Evolutionary conservation across 208 protist species (phyloP).

Genomic region (Pavlovales sp.): DNA sequence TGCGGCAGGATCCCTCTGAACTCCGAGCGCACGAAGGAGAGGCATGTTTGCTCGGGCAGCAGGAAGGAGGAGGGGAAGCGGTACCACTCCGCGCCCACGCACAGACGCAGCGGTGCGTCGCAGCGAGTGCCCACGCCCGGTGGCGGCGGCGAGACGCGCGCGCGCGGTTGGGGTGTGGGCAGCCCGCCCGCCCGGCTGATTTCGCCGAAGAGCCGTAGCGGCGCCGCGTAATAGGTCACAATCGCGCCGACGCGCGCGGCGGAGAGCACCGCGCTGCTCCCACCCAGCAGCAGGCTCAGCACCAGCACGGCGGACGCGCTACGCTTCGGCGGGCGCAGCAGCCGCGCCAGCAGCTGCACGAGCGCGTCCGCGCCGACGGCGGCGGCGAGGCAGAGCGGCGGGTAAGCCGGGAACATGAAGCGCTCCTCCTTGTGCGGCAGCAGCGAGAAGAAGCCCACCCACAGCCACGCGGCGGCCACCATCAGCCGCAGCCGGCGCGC

Average conservation of each 20-base stretch:
- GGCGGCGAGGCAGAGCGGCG: constrained; percentile 76
- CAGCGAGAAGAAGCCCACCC: constrained; percentile 18
- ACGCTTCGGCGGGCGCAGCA: background rate
- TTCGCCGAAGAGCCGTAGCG: background rate
- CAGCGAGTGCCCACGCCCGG: background rate
- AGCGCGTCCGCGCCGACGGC: constrained; percentile 41
- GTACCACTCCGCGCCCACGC: background rate
- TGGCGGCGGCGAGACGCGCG: background rate
- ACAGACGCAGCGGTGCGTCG: background rate
- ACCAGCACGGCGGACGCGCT: background rate
- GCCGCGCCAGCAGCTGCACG: background rate
- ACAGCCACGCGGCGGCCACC: background rate
- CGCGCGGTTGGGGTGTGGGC: background rate
- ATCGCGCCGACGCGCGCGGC: background rate
- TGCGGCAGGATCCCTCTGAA: constrained; percentile 12
- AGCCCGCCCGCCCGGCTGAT: background rate
- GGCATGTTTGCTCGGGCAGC: background rate
- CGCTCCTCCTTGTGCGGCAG: constrained; percentile 53
- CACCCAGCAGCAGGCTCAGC: background rate
- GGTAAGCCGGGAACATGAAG: constrained; percentile 84
- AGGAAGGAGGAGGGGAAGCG: constrained; percentile 19
- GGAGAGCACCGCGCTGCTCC: background rate
- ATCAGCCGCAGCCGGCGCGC: background rate
- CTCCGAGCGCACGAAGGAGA: background rate
- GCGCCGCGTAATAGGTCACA: background rate